Evolutionary conservation across 2,329 filamentous ascomycete species (phyloP).

Genomic region (Aspergillus sp.): DNA sequence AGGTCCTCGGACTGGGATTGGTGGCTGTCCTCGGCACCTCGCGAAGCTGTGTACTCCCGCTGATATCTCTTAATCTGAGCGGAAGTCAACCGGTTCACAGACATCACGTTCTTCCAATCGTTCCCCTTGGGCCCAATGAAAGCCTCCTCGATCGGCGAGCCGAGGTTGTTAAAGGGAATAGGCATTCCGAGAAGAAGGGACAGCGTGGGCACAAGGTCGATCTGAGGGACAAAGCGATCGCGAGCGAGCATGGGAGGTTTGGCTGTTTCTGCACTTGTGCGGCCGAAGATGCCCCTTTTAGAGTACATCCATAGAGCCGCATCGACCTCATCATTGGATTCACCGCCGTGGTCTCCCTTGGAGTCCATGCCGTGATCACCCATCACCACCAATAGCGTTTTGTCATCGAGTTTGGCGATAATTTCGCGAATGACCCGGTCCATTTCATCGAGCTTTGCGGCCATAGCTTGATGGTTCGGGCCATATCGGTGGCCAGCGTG

Average conservation of each 20-base stretch:
- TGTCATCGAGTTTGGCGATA: constrained; percentile 72
- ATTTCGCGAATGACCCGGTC: constrained; percentile 74
- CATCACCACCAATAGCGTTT: constrained; percentile 91
- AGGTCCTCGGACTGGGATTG: constrained; percentile 58
- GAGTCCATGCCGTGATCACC: constrained; percentile 99
- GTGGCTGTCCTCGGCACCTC: constrained; percentile 65
- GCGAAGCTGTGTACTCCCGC: constrained; percentile 73
- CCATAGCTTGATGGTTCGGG: constrained; percentile 89
- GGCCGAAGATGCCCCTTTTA: constrained; percentile 80
- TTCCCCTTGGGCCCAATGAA: constrained; percentile 72
- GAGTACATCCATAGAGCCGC: constrained; percentile 99
- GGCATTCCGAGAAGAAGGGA: constrained; percentile 85
- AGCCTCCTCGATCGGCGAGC: constrained; percentile 88
- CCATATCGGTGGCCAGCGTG: constrained; percentile 97
- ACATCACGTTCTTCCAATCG: constrained; percentile 75
- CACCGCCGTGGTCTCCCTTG: constrained; percentile 97
- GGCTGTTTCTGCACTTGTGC: constrained; percentile 62
- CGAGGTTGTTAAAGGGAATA: constrained; percentile 94
- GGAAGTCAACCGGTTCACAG: constrained; percentile 73
- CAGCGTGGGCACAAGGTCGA: constrained; percentile 91
- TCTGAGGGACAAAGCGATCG: constrained; percentile 73
- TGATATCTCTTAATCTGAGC: constrained; percentile 91
- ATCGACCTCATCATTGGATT: constrained; percentile 94
- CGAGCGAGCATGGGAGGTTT: constrained; percentile 70
- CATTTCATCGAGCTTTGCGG: constrained; percentile 88